Conservation (phyloP, 148 eudicot species). For the Polygonum maritimum region DNA sequence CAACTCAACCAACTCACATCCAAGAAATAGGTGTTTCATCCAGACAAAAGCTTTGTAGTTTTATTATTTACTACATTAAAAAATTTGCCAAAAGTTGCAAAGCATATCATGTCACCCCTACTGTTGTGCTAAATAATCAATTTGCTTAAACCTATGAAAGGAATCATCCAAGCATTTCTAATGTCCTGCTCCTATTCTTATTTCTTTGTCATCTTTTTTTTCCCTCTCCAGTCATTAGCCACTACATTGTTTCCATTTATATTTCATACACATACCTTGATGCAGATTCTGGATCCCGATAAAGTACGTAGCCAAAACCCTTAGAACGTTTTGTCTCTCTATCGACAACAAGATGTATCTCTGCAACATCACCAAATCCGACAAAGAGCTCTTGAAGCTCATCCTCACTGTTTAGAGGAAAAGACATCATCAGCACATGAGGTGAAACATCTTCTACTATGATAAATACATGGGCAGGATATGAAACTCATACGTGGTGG, state of each 20-base stretch:
- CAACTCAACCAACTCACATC: not conserved
- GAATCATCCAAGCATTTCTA: not conserved
- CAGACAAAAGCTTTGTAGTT: not conserved
- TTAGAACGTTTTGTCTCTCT: constrained; percentile 83
- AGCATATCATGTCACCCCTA: not conserved
- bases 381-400: constrained; percentile 69
- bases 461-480: not conserved
- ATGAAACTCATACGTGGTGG: constrained; percentile 50
- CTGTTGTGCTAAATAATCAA: not conserved
- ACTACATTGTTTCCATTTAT: not conserved
- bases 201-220: not conserved
- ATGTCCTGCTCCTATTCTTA: not conserved
- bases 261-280: constrained; percentile 35
- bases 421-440: not conserved
- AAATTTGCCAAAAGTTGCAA: not conserved
- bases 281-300: constrained; percentile 64
- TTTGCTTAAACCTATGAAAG: constrained; percentile 2
- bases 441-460: not conserved
- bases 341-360: constrained; percentile 83
- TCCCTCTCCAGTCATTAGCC: not conserved
- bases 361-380: constrained; percentile 52
- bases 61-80: not conserved
- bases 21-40: not conserved
- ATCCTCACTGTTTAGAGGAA: constrained; percentile 58
- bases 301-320: constrained; percentile 69